Evolutionary conservation across 2,329 filamentous ascomycete genomes (phyloP).

Genomic region (Fusarium odoratissimum): DNA sequence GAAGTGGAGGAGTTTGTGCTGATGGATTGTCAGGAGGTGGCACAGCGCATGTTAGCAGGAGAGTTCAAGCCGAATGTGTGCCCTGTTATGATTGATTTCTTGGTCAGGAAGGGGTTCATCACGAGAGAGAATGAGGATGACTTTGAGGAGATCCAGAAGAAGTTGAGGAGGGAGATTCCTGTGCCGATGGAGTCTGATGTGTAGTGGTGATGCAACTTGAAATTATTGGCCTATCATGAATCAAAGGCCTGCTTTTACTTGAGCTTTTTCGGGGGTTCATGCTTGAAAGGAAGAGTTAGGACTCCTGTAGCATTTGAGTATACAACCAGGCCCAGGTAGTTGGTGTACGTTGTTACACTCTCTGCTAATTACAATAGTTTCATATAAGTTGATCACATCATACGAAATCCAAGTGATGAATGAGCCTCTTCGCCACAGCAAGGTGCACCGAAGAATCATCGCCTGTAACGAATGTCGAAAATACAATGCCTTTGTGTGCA

Average conservation of each 20-base stretch:
- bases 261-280: no score
- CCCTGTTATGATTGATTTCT: conserved; percentile 82
- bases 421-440: fast-evolving
- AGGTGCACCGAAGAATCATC: background rate
- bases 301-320: no score
- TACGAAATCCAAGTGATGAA: fast-evolving
- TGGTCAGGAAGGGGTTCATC: conserved; percentile 80
- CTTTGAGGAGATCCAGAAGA: conserved; percentile 73
- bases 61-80: conserved; percentile 91
- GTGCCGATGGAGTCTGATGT: conserved; percentile 49
- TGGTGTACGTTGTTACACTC: background rate
- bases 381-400: background rate
- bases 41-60: conserved; percentile 69
- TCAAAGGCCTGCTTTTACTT: no score
- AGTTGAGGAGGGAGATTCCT: conserved; percentile 59
- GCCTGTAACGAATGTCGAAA: background rate
- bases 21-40: conserved; percentile 70
- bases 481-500: background rate
- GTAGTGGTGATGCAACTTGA: background rate
- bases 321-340: background rate
- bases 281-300: no score
- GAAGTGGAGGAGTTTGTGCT: conserved; percentile 83
- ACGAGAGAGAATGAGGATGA: conserved; percentile 78
- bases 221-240: no score
- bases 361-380: background rate